A percentile compares a stretch with the other conserved stretches of the same genome.
Conservation (phyloP, 495 filamentous ascomycete genomes). For the Lophium mytilinum region DNA sequence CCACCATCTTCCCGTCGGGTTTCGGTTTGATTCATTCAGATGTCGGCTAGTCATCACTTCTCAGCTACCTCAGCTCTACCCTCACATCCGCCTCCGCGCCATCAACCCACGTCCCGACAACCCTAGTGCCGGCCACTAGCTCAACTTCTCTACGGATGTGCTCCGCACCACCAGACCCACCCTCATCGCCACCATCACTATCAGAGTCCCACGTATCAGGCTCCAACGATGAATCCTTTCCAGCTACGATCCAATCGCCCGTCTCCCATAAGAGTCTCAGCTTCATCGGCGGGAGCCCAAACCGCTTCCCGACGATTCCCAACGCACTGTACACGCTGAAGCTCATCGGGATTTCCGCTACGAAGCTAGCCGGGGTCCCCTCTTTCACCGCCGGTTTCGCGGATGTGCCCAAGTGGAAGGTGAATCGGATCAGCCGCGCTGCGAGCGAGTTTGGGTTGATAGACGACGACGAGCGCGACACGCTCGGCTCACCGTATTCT, state of each 20-base stretch:
- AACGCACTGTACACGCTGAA: constrained; percentile 76
- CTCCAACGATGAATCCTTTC: constrained; percentile 47
- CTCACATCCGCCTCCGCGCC: constrained; percentile 58
- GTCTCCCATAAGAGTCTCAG: constrained; percentile 72
- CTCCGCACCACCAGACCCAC: constrained; percentile 26
- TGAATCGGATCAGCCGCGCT: constrained; percentile 58
- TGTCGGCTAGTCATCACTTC: too few relatives aligned
- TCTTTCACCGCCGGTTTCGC: constrained; percentile 20
- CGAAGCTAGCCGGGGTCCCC: neutral
- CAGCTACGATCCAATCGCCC: constrained; percentile 66
- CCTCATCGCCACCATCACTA: constrained; percentile 39
- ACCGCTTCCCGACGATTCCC: constrained; percentile 63
- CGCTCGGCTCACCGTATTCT: constrained; percentile 55
- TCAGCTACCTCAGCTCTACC: constrained; percentile 45
- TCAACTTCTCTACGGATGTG: constrained; percentile 72
- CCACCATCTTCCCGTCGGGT: too few relatives aligned
- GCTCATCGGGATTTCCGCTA: constrained; percentile 56
- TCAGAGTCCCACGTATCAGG: constrained; percentile 49
- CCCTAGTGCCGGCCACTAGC: constrained; percentile 69
- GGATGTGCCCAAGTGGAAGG: constrained; percentile 43
- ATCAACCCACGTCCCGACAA: constrained; percentile 77
- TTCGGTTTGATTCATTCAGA: too few relatives aligned
- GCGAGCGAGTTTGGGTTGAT: constrained; percentile 63
- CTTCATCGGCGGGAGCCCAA: constrained; percentile 53
- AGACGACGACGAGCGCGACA: constrained; percentile 40